phyloP scores from a whole-genome alignment of 2,329 filamentous ascomycete species.

The Parastagonospora nodorum region DNA sequence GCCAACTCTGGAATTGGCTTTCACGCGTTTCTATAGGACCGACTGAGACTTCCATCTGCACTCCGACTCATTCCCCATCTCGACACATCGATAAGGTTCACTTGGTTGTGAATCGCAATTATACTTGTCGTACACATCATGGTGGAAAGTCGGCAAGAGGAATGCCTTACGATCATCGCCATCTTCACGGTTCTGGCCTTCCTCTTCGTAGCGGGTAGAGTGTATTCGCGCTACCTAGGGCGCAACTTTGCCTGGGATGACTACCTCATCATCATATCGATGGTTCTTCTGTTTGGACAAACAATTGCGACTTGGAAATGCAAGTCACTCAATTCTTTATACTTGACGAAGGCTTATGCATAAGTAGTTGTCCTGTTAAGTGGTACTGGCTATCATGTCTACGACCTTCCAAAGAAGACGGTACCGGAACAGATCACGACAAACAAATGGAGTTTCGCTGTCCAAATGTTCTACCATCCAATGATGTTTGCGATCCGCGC shows the following conservation, averaged over 20 bases:
- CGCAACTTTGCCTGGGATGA: slow-evolving; percentile 43
- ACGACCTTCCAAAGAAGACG: slow-evolving; percentile 37
- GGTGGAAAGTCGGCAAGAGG: slow-evolving; percentile 35
- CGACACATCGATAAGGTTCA: background rate
- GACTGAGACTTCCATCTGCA: background rate
- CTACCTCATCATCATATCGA: slow-evolving; percentile 33
- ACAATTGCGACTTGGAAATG: slow-evolving; percentile 32
- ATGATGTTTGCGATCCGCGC: slow-evolving; percentile 44
- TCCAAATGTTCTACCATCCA: slow-evolving; percentile 47
- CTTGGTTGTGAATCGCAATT: background rate
- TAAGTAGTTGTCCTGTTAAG: slow-evolving; percentile 33
- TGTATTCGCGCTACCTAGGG: slow-evolving; percentile 35
- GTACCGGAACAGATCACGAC: slow-evolving; percentile 32
- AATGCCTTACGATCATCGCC: slow-evolving; percentile 30
- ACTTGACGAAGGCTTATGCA: background rate
- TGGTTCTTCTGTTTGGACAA: slow-evolving; percentile 29
- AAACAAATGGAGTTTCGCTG: slow-evolving; percentile 41
- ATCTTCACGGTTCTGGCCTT: slow-evolving; percentile 35
- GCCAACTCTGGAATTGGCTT: too few species aligned
- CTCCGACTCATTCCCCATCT: background rate
- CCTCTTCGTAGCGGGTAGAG: slow-evolving; percentile 32
- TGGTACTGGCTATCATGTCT: slow-evolving; percentile 40
- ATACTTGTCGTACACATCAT: slow-evolving; percentile 4
- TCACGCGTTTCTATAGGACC: too few species aligned
- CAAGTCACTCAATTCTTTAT: slow-evolving; percentile 8